Conservation (phyloP, 352 stramenopile species). For the Peronospora destructor region DNA sequence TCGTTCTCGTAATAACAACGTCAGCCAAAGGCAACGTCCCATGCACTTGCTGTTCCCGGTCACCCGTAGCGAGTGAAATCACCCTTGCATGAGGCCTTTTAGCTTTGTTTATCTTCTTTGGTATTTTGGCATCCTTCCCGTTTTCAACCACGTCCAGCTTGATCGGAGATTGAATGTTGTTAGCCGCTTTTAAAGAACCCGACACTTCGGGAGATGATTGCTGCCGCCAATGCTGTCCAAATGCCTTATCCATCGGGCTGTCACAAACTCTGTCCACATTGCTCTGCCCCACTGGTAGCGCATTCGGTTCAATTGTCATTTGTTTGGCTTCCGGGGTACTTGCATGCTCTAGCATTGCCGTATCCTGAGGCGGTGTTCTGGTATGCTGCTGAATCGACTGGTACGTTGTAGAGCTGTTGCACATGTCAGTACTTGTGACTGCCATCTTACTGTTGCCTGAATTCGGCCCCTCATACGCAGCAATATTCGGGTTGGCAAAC, state of each 20-base stretch:
- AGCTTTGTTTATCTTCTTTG: constrained; percentile 15
- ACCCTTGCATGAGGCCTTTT: constrained; percentile 8
- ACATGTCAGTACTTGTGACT: background rate
- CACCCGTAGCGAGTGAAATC: background rate
- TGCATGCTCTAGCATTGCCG: background rate
- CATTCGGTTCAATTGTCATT: no score
- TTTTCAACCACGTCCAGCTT: constrained; percentile 1
- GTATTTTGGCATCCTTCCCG: background rate
- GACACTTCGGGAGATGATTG: background rate
- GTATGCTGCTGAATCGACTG: background rate
- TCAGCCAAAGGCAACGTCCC: background rate
- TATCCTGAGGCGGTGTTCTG: background rate
- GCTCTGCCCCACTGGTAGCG: no score
- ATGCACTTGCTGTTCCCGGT: background rate
- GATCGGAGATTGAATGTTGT: background rate
- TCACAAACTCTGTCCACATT: no score
- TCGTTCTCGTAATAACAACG: background rate
- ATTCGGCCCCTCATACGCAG: background rate
- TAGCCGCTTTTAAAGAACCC: background rate
- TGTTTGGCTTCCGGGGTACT: no score
- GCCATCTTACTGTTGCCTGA: constrained; percentile 16
- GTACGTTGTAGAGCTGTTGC: background rate
- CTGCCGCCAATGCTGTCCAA: background rate
- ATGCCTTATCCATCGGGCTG: no score
- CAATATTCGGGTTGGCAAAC: background rate